Percentiles rank a stretch among this genome's conserved stretches.
Evolutionary conservation across 148 eudicot genomes (phyloP).

Genomic region (Suaeda aralocaspica): DNA sequence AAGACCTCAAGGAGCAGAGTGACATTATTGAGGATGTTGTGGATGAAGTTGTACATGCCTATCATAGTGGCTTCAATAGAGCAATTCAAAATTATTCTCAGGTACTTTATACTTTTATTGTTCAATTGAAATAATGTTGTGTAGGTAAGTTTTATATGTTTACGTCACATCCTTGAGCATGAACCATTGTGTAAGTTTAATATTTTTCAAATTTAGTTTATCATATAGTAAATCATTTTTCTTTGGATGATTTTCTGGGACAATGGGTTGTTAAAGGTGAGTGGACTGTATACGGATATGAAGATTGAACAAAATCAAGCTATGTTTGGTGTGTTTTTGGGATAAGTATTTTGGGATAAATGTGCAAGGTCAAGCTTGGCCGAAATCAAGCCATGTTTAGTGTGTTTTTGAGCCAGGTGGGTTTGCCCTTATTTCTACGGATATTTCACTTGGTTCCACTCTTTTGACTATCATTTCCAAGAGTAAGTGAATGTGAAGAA

Average conservation of each 20-base stretch:
- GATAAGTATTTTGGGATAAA: not conserved
- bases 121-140: too few relatives aligned
- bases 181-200: too few relatives aligned
- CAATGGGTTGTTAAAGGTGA: too few relatives aligned
- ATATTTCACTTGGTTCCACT: not conserved
- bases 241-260: too few relatives aligned
- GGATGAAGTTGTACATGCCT: conserved; percentile 96
- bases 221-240: too few relatives aligned
- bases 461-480: not conserved
- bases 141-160: too few relatives aligned
- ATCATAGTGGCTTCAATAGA: conserved; percentile 94
- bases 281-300: too few relatives aligned
- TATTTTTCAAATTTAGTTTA: too few relatives aligned
- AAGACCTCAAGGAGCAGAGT: conserved; percentile 77
- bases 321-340: not conserved
- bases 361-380: not conserved
- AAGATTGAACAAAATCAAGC: too few relatives aligned
- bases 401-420: not conserved
- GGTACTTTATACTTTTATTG: conserved; percentile 37
- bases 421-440: not conserved
- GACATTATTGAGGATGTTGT: conserved; percentile 93
- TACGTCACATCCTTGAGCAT: too few relatives aligned
- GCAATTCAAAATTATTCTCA: conserved; percentile 99
- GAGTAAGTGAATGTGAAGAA: not conserved
- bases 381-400: not conserved